These are phyloP conservation scores for Parafenestella ontariensis DNA, from an alignment of 2,329 filamentous ascomycete genomes.

Conservation along the genomic window DNA sequence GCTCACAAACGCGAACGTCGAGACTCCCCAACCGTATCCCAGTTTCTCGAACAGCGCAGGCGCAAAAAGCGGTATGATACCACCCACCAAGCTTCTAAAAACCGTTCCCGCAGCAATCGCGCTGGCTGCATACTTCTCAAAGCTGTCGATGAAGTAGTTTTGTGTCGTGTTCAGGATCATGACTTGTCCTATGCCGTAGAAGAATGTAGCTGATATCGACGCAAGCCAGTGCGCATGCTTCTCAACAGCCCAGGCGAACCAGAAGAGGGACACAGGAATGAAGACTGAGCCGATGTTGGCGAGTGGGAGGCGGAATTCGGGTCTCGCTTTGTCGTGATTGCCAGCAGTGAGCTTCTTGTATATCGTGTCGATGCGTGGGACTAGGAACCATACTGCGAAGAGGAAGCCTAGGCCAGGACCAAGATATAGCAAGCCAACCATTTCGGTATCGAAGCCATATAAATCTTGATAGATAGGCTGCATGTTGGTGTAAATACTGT, in stretches of 20 bases:
- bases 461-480: conserved; percentile 54
- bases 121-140: conserved; percentile 58
- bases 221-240: conserved; percentile 51
- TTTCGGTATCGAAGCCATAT: conserved; percentile 56
- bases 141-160: conserved; percentile 63
- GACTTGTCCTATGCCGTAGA: conserved; percentile 61
- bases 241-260: conserved; percentile 53
- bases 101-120: conserved; percentile 60
- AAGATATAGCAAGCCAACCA: conserved; percentile 56
- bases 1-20: conserved; percentile 55
- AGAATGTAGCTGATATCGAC: conserved; percentile 53
- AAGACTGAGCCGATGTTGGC: conserved; percentile 55
- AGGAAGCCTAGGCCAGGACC: conserved; percentile 55
- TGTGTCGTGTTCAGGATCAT: conserved; percentile 61
- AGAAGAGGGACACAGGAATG: conserved; percentile 54
- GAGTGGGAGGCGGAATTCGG: conserved; percentile 55
- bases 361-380: conserved; percentile 56
- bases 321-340: conserved; percentile 50
- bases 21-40: conserved; percentile 60
- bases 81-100: conserved; percentile 56
- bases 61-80: conserved; percentile 56
- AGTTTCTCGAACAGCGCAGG: conserved; percentile 53
- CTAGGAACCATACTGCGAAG: conserved; percentile 54
- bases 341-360: conserved; percentile 54
- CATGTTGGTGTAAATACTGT: conserved; percentile 58